Conservation (phyloP, 805 yeast genomes). For the Candida takata region DNA sequence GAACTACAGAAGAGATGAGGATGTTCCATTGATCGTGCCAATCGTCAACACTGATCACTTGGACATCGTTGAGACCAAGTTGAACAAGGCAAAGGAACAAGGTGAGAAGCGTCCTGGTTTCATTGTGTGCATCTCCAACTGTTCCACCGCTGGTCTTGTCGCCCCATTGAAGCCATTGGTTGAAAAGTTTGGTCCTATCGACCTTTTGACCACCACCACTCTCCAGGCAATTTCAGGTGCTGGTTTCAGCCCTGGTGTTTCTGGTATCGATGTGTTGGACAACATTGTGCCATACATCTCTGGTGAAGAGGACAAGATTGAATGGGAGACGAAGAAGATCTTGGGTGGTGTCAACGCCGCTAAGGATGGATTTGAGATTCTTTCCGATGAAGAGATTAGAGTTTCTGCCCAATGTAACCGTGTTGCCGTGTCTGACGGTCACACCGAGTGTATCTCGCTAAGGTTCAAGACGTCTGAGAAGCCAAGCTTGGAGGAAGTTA, state of each 20-base stretch:
- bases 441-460: constrained; percentile 89
- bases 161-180: constrained; percentile 95
- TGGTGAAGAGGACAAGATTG: constrained; percentile 97
- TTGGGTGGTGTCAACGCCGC: constrained; percentile 55
- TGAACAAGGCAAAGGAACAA: constrained; percentile 44
- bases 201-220: constrained; percentile 80
- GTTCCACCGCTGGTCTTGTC: constrained; percentile 96
- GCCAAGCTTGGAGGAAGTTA: constrained; percentile 78
- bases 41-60: constrained; percentile 91
- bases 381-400: constrained; percentile 63
- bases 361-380: constrained; percentile 48
- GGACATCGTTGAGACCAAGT: constrained; percentile 55
- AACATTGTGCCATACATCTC: constrained; percentile 91
- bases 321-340: constrained; percentile 96
- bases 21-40: constrained; percentile 92
- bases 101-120: constrained; percentile 67
- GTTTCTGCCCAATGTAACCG: constrained; percentile 97
- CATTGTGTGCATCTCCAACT: constrained; percentile 92
- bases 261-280: constrained; percentile 91
- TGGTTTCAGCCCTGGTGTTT: constrained; percentile 96
- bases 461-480: constrained; percentile 76
- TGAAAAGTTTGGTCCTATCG: constrained; percentile 86
- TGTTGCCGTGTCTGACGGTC: constrained; percentile 96
- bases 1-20: constrained; percentile 81
- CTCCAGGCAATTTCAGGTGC: constrained; percentile 98